Evolutionary conservation across 1,139 yeast species (phyloP), one percentile per base, ranked within the genome.

Genomic region (Zygosaccharomyces sapae): DNA sequence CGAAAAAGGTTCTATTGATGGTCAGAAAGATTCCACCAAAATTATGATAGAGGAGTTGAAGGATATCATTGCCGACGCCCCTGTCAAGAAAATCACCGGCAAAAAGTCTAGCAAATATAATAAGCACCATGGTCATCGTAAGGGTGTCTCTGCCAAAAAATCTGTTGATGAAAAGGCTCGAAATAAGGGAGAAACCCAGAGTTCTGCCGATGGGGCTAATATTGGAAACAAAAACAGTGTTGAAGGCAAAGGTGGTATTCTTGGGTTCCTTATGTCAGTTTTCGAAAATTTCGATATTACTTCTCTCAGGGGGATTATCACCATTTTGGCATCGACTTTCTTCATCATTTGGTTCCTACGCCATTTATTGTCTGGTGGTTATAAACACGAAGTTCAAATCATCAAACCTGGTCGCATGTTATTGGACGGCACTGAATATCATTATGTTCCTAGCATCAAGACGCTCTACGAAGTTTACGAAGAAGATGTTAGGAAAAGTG

Each of bases 1-100:
- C 56, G 98, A 94, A 63, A 89, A 83, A 61, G 97, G 97, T 5
- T 80, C 95, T n/a, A 79, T 85, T 46, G 95, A 87, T 47, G 99
- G 98, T 0, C 98, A 94, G 65, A 80, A 79, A 57, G 83, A 81
- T 16, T 77, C 86, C 13, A 76, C 85, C 70, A 78, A 76, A 48
- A 70, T 76, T 2, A 62, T 89, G 62, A 69, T 79, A 4, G 76
- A 73, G n/a, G 84, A 81, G 45, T 56, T 90, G 37, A 79, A 77
- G 55, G 72, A 70, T 4, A 68, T 76, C 12, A 65, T 83, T 20
- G 55, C 66, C 12, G 55, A 63, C 33, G 56, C 61, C n/a, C 31
- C 31, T 24, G 56, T 63, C 12, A 55, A 58, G 20, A 37, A 37
- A 24, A 6, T 12, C 37, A 46, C 57, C 19, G 50, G 58, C 22